phyloP scores from a whole-genome alignment of 2,329 filamentous ascomycete genomes.

The Paraphaeosphaeria sporulosa region DNA sequence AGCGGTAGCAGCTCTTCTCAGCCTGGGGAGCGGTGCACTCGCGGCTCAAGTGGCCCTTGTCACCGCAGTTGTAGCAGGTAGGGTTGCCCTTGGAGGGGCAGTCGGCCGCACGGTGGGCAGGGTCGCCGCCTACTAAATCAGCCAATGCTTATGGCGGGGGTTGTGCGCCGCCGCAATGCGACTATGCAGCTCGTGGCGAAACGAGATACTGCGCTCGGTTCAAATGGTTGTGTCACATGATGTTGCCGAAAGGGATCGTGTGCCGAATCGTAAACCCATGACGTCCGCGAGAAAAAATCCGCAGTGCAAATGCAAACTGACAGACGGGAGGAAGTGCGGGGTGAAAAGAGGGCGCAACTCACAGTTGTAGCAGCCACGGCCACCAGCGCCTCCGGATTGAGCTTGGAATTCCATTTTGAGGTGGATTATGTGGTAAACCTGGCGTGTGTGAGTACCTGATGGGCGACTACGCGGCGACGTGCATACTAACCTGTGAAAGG shows the following conservation, averaged over 20 bases:
- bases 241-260: slow-evolving; percentile 18
- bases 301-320: slow-evolving; percentile 2
- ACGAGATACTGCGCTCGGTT: background rate
- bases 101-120: slow-evolving; percentile 58
- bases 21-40: slow-evolving; percentile 91
- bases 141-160: slow-evolving; percentile 1
- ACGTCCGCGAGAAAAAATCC: slow-evolving; percentile 18
- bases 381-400: slow-evolving; percentile 42
- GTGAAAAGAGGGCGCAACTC: slow-evolving; percentile 29
- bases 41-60: slow-evolving; percentile 67
- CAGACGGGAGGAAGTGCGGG: background rate
- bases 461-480: slow-evolving; percentile 15
- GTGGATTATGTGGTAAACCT: slow-evolving; percentile 33
- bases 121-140: slow-evolving; percentile 54
- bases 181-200: background rate
- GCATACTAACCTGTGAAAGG: slow-evolving; percentile 35
- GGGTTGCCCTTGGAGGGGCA: slow-evolving; percentile 59
- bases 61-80: slow-evolving; percentile 59
- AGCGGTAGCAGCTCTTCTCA: slow-evolving; percentile 78
- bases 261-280: slow-evolving; percentile 23
- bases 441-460: slow-evolving; percentile 27
- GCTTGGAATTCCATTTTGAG: slow-evolving; percentile 48
- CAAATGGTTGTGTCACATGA: slow-evolving; percentile 23
- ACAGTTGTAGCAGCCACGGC: slow-evolving; percentile 54
- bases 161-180: background rate